These are phyloP conservation scores for Penicillium goetzii DNA, from an alignment of 495 filamentous ascomycete genomes.

Conservation along the genomic window DNA sequence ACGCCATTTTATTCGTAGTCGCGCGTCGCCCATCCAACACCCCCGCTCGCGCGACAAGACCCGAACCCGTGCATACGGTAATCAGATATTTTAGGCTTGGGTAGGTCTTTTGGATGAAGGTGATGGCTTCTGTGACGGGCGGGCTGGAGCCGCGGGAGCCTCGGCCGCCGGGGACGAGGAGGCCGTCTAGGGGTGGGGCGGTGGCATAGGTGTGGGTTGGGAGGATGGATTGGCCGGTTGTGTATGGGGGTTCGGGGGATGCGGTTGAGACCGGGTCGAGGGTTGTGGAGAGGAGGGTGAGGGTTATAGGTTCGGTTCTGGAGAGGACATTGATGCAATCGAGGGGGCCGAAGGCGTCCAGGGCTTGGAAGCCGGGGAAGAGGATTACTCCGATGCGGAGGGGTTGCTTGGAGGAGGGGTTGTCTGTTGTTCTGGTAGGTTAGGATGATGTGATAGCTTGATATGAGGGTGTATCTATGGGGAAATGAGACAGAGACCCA, in stretches of 20 bases:
- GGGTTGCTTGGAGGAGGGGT: not conserved
- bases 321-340: conserved; percentile 63
- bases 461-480: not conserved
- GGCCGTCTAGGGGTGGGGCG: conserved; percentile 55
- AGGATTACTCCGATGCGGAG: conserved; percentile 34
- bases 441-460: not conserved
- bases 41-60: conserved; percentile 55
- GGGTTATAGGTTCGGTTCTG: conserved; percentile 35
- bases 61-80: conserved; percentile 64
- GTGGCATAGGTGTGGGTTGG: conserved; percentile 65
- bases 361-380: conserved; percentile 43
- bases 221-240: conserved; percentile 49
- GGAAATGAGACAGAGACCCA: not conserved
- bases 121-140: conserved; percentile 37
- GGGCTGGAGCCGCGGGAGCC: conserved; percentile 46
- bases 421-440: not conserved
- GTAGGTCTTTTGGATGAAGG: conserved; percentile 49
- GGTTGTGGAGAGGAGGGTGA: conserved; percentile 58
- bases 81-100: conserved; percentile 58
- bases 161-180: conserved; percentile 67
- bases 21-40: conserved; percentile 61
- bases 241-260: conserved; percentile 13
- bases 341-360: conserved; percentile 64
- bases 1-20: conserved; percentile 52
- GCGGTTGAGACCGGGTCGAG: conserved; percentile 54